Percentiles rank a stretch among this genome's conserved stretches.
phyloP scores from a whole-genome alignment of 768 basidiomycete genomes.

The Termitomyces titanicus region DNA sequence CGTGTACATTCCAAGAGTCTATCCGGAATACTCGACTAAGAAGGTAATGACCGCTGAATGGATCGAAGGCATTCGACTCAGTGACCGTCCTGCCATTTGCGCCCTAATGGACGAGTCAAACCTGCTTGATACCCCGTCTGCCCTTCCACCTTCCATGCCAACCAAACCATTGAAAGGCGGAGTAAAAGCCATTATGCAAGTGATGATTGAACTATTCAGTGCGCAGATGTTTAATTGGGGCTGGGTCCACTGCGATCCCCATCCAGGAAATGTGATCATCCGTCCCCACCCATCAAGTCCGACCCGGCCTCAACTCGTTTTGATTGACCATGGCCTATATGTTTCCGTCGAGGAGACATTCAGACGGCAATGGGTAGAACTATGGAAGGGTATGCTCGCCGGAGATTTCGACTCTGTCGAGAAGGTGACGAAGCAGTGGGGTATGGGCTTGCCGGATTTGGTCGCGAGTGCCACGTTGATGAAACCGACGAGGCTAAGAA shows the following conservation, averaged over 20 bases:
- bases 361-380: conserved; percentile 66
- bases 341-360: conserved; percentile 68
- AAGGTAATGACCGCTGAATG: conserved; percentile 83
- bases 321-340: conserved; percentile 93
- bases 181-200: conserved; percentile 67
- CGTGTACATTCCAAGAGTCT: conserved; percentile 79
- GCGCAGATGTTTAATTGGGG: conserved; percentile 93
- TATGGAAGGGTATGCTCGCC: conserved; percentile 69
- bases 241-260: conserved; percentile 79
- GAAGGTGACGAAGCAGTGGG: conserved; percentile 55
- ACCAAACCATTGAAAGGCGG: conserved; percentile 54
- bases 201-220: conserved; percentile 83
- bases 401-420: conserved; percentile 53
- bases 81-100: conserved; percentile 55
- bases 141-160: conserved; percentile 24
- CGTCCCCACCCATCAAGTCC: conserved; percentile 51
- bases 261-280: conserved; percentile 78
- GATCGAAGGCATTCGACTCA: conserved; percentile 75
- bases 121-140: conserved; percentile 10
- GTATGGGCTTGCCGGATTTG: conserved; percentile 66
- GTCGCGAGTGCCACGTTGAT: conserved; percentile 73
- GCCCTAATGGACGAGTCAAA: conserved; percentile 53
- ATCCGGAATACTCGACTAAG: conserved; percentile 67
- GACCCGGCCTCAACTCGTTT: conserved; percentile 57
- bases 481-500: conserved; percentile 50